These are phyloP conservation scores for Acacia confusa DNA, from an alignment of 306 rosid species.

Conservation along the genomic window DNA sequence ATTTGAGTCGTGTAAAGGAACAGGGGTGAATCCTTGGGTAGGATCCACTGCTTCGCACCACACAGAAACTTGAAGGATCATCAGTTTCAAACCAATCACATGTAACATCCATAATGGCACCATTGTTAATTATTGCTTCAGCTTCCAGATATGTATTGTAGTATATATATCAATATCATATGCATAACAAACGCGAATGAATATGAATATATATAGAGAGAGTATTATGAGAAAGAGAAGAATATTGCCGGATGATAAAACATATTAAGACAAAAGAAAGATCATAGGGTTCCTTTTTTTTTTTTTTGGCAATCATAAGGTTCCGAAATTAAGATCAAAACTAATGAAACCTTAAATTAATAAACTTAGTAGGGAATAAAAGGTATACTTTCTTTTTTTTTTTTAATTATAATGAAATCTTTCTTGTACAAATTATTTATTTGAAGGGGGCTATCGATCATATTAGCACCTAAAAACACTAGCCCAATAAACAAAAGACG, in stretches of 20 bases:
- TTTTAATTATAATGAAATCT: neutral
- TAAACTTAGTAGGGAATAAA: neutral
- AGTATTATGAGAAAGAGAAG: no score
- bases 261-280: neutral
- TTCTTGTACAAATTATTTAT: neutral
- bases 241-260: neutral
- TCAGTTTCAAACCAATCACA: constrained; percentile 22
- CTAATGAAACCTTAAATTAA: neutral
- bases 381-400: neutral
- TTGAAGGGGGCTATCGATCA: neutral
- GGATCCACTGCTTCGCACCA: constrained; percentile 18
- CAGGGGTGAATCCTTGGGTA: constrained; percentile 34
- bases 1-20: constrained; percentile 29
- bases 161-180: neutral
- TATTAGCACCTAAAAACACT: neutral
- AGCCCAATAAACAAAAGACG: no score
- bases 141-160: neutral
- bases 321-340: neutral
- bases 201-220: no score
- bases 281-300: neutral
- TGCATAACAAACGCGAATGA: neutral
- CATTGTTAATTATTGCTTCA: neutral
- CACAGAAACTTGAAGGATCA: neutral
- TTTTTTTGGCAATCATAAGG: neutral
- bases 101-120: constrained; percentile 5